phyloP scores from a whole-genome alignment of 2,329 filamentous ascomycete genomes.

The Paraconiothyrium sp. region DNA sequence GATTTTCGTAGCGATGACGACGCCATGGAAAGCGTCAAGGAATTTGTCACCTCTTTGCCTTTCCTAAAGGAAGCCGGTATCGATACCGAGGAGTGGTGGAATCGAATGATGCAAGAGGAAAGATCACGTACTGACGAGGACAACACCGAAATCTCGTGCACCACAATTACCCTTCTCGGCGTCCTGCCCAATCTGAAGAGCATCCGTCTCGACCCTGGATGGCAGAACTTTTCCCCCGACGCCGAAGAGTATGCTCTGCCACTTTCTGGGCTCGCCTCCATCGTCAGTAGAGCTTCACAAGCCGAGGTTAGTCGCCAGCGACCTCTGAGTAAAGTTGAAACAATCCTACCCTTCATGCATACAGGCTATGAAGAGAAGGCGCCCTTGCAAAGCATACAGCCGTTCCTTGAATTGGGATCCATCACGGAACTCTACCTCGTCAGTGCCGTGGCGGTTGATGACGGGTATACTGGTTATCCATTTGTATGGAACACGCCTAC shows the following conservation, averaged over 20 bases:
- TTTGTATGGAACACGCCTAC: conserved; percentile 39
- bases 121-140: conserved; percentile 23
- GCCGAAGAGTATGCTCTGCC: conserved; percentile 16
- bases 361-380: conserved; percentile 42
- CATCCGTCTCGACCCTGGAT: conserved; percentile 38
- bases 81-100: conserved; percentile 40
- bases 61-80: conserved; percentile 14
- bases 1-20: conserved; percentile 33
- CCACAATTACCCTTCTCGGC: conserved; percentile 36
- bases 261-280: conserved; percentile 3
- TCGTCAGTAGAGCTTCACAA: conserved; percentile 19
- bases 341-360: conserved; percentile 41
- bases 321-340: conserved; percentile 37
- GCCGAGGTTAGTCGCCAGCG: conserved; percentile 14
- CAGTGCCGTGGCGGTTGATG: conserved; percentile 43
- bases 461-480: conserved; percentile 40
- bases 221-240: conserved; percentile 29
- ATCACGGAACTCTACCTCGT: conserved; percentile 43
- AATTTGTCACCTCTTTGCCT: conserved; percentile 25
- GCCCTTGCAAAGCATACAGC: conserved; percentile 39
- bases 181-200: conserved; percentile 43
- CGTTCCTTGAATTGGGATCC: conserved; percentile 37
- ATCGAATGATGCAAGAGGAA: conserved; percentile 33
- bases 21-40: conserved; percentile 33
- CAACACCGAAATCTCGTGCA: conserved; percentile 30